Conservation (phyloP, 176 grass and related monocot species). For the Lolium multiflorum region DNA sequence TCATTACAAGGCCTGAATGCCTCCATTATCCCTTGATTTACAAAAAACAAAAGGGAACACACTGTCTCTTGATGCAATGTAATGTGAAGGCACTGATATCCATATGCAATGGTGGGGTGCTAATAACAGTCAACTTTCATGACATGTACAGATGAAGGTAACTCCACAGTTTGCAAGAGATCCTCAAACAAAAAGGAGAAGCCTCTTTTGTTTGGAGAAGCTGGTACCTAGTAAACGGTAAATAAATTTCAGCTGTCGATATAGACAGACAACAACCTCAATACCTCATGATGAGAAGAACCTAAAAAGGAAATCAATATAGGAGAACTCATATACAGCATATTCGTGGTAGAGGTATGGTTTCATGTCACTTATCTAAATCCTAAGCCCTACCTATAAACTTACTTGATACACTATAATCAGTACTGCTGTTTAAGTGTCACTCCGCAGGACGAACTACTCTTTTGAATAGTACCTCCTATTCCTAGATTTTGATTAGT, state of each 20-base stretch:
- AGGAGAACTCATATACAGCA: neutral
- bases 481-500: neutral
- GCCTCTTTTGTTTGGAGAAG: neutral
- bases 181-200: neutral
- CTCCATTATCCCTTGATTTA: neutral
- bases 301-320: neutral
- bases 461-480: neutral
- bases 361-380: conserved; percentile 27
- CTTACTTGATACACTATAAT: neutral
- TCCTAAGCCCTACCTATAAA: neutral
- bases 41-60: neutral
- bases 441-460: neutral
- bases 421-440: neutral
- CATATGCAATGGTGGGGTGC: conserved; percentile 14
- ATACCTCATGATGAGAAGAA: conserved; percentile 13
- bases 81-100: conserved; percentile 11
- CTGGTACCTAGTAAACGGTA: neutral
- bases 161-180: neutral
- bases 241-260: neutral
- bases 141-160: neutral
- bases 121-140: conserved; percentile 23
- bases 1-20: conserved; percentile 8
- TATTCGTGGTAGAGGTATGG: neutral
- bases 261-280: neutral
- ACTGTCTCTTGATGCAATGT: neutral